Base-by-base conservation (phyloP, 495 filamentous ascomycete genomes). In the Aspergillus conjunctus region DNA sequence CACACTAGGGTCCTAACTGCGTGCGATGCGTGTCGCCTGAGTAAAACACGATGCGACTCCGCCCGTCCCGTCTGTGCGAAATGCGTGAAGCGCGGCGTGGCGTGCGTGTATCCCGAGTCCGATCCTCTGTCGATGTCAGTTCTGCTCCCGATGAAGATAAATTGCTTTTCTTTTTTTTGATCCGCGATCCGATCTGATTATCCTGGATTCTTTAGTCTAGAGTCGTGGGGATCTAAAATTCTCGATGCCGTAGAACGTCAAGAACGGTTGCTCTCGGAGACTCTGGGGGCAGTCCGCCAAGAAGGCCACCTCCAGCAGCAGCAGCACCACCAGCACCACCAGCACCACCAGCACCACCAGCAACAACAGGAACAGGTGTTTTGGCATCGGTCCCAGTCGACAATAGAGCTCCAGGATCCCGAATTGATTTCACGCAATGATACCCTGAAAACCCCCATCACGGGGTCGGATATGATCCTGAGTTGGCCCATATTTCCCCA, bases 401-500 rank as follows among this genome's bases (percentile, higher is more conserved):
- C 67, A 20, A 43, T 68, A 45, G 69, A 71, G 7, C 58, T 63
- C 17, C 60, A 62, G 61, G 65, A 70, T 62, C 59, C 65, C 20
- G 69, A 71, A 48, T 56, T 59, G 37, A 71, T 71, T 6, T 71
- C 69, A 20, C 65, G 69, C 39, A 71, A 71, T 59, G 69, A 71
- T 65, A 56, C 69, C 1, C 65, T 64, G 22, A 71, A 65, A 20
- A 71, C 69, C 9, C 69, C 69, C 15, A 71, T 71, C 33, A 71
- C 69, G 7, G 69, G 69, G 20, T 71, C 69, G 3, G 69, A 70
- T 34, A 71, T 71, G 69, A 71, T 71, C 56, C 67, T 71, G 11
- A 59, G 57, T 58, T 71, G 69, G 69, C 69, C 69, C 14, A 70
- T 71, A 11, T 71, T 71, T 37, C 69, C 69, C 14, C 59, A 52